Evolutionary conservation across 169 alveolate genomes (phyloP).

Genomic region (Eimeria brunetti): DNA sequence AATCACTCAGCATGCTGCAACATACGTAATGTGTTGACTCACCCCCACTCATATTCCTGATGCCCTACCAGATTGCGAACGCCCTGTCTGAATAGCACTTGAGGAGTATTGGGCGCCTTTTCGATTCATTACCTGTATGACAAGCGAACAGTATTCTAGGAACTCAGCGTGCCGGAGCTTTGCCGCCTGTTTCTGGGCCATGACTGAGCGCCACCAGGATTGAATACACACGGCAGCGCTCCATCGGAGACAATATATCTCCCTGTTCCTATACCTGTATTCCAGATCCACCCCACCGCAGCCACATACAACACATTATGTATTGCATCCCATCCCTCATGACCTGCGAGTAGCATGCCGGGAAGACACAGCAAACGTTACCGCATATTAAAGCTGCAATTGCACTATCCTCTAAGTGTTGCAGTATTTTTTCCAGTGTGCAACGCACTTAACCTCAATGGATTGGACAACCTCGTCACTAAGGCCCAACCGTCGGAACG

Average conservation of each 20-base stretch:
- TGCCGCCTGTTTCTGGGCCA: slow-evolving; percentile 72
- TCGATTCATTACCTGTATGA: slow-evolving; percentile 63
- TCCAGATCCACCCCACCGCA: neutral
- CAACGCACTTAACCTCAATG: slow-evolving; percentile 26
- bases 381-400: neutral
- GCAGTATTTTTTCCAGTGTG: neutral
- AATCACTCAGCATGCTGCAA: neutral
- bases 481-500: slow-evolving; percentile 16
- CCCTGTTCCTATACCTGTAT: slow-evolving; percentile 81
- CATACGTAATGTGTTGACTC: neutral
- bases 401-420: neutral
- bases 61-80: neutral
- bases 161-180: slow-evolving; percentile 53
- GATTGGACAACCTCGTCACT: slow-evolving; percentile 36
- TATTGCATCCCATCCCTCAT: neutral
- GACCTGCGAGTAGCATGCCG: neutral
- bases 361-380: neutral
- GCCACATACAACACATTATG: neutral
- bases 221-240: slow-evolving; percentile 88
- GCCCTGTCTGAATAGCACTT: neutral
- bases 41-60: neutral
- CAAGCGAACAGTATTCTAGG: slow-evolving; percentile 48
- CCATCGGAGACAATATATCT: slow-evolving; percentile 81
- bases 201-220: slow-evolving; percentile 86
- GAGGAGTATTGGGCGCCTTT: neutral